Evolutionary conservation across 23 red algal genomes (phyloP), one percentile per base, ranked within the genome.

Genomic region (Gracilaria caudata): DNA sequence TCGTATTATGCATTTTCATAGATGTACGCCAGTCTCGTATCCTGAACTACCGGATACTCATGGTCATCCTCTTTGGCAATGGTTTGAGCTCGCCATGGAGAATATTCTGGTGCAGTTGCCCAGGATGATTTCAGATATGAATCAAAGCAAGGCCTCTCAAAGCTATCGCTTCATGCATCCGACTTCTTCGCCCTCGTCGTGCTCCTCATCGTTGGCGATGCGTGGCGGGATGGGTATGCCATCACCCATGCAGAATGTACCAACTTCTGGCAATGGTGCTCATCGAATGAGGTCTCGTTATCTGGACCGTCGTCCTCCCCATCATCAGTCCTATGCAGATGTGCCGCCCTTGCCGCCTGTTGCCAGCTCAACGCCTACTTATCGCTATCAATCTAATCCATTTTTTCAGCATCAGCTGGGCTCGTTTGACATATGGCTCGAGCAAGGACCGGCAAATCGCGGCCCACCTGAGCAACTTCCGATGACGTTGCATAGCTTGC

Each of bases 351-450:
- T 36, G 25, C 61, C 1, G 61, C 30, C 26, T 7, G 3, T 30
- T 35, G 61, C 61, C 0, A 75, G 47, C 7, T 2, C 51, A 9
- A 0, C 46, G 54, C 56, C 77, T 8, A 51, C 56, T 17, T 80
- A 57, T 54, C 49, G 53, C 3, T 91, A 82, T 75, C 59, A 45
- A 29, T 39, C 74, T 19, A 64, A 75, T 29, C 64, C 95, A 17
- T 98, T 98, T 71, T 98, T 98, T 73, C 90, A 94, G 77, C 77
- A 98, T 33, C 86, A 99, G 76, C 86, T 99, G 87, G 89, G 85
- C 7, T 93, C 97, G 12, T 99, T 99, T 80, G 83, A 90, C 36
- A 84, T 99, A 29, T 95, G 92, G 97, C 75, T 99, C 26, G 82
- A 91, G n/a, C 82, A 95, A 90, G 89, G 79, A 4, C 79, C 93